Percentiles rank a stretch among this genome's conserved stretches.
Evolutionary conservation across 2,329 filamentous ascomycete genomes (phyloP).

Genomic region (Cercospora berteroae): DNA sequence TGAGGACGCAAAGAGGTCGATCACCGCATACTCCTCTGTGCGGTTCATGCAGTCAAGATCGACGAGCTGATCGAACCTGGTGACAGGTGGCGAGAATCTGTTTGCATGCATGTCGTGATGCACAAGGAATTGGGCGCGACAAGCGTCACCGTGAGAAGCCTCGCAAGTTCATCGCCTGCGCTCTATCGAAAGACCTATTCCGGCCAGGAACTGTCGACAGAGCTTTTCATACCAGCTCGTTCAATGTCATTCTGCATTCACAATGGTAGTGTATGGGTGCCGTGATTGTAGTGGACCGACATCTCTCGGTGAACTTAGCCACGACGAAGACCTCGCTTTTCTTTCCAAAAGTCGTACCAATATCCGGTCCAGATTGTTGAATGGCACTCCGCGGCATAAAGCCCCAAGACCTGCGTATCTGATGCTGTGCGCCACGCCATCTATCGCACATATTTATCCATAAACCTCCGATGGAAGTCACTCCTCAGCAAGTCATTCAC

Average conservation of each 20-base stretch:
- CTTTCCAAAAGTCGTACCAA: not conserved
- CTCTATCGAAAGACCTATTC: not conserved
- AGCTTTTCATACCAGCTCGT: not conserved
- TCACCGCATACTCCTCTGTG: not conserved
- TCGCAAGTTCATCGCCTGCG: not conserved
- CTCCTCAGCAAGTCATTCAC: constrained; percentile 93
- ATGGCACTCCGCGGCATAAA: not conserved
- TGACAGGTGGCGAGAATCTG: not conserved
- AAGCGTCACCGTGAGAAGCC: not conserved
- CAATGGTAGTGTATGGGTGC: not conserved
- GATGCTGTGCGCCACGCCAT: not conserved
- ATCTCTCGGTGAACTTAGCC: not conserved
- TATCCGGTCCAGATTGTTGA: not conserved
- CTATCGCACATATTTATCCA: constrained; percentile 54
- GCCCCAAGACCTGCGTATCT: not conserved
- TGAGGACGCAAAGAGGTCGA: not conserved
- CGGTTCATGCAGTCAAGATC: not conserved
- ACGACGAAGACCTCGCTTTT: not conserved
- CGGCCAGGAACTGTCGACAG: not conserved
- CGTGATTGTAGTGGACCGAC: not conserved
- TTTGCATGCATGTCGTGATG: not conserved
- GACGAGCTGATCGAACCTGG: not conserved
- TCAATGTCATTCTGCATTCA: not conserved
- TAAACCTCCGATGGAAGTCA: constrained; percentile 97
- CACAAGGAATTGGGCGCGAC: not conserved